phyloP scores from a whole-genome alignment of 1,284 basidiomycete genomes.

The Mrakiaceae sp. region DNA sequence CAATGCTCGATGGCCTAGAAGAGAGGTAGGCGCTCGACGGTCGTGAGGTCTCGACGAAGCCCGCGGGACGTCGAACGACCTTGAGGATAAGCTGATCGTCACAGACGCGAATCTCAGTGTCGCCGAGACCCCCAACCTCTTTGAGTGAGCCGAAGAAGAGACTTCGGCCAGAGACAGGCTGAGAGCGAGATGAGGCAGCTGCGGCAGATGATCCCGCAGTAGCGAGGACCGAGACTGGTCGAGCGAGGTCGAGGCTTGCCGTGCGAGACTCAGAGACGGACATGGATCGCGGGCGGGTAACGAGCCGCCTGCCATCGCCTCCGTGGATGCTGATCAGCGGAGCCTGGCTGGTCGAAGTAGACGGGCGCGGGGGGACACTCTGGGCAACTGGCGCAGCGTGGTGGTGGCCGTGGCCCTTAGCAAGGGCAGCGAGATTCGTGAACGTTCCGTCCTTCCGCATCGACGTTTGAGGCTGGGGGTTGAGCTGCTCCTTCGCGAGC shows the following conservation, averaged over 20 bases:
- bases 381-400: too few relatives aligned
- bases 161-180: not conserved
- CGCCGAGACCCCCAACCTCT: conserved; percentile 17
- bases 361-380: too few relatives aligned
- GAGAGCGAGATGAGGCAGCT: not conserved
- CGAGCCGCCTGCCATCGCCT: not conserved
- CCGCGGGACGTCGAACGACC: not conserved
- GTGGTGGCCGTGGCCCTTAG: not conserved
- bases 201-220: not conserved
- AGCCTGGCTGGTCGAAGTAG: not conserved
- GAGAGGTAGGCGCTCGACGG: not conserved
- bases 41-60: too few relatives aligned
- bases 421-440: conserved; percentile 6
- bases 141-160: conserved; percentile 10
- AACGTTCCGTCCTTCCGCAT: not conserved
- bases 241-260: conserved; percentile 5
- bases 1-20: conserved; percentile 13
- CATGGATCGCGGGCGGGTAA: conserved; percentile 2
- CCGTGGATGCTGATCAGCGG: conserved; percentile 6
- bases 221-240: not conserved
- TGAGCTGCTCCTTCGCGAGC: not conserved
- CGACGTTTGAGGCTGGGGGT: too few relatives aligned
- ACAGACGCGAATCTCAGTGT: conserved; percentile 55
- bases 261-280: conserved; percentile 3
- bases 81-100: conserved; percentile 55